Base-by-base conservation (phyloP, 805 yeast species). In the Zygosaccharomyces bailii region DNA sequence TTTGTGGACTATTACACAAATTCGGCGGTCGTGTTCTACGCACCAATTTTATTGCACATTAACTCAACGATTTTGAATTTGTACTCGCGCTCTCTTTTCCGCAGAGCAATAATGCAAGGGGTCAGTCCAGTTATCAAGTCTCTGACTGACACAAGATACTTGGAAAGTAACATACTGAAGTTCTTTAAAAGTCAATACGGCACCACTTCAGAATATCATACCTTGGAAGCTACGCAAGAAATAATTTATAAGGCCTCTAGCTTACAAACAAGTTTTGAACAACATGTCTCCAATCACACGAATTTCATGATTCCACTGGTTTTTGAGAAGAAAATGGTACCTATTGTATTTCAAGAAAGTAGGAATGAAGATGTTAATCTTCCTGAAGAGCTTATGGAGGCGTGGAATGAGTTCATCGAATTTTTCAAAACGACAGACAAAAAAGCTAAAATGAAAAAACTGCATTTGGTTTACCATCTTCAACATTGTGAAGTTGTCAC, bases 401-500 rank as follows among this genome's bases (percentile, higher is more conserved):
- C 35, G 11, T 59, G 65, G 63, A 38, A 45, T 8, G 21, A 38
- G 2, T 55, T 56, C 24, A 14, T 18, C n/a, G 29, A 29, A 0
- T 46, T 33, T 16, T 57, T 50, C 24, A 32, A 35, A 11, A 17
- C 16, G 11, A 19, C 39, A 2, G 53, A 49, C 29, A 43, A 39
- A 17, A 48, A 48, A 31, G 51, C 53, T 7, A 39, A 39, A 4
- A 30, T 34, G 24, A 59, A 56, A 33, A 47, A 43, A 3, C 30
- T 63, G 5, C 38, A 31, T 8, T 57, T 54, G 21, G 49, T 51
- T 30, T 56, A 56, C 42, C 30, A 52, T n/a, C 47, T 62, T 11
- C 66, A 63, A 29, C 59, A 56, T 38, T 55, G 63, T 41, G 65
- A 62, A 30, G 57, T 63, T 3, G 37, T 45, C 13, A 50, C 65